These are phyloP conservation scores for Ampelocalamus luodianensis DNA, from an alignment of 176 grass and related monocot species.

Conservation along the genomic window DNA sequence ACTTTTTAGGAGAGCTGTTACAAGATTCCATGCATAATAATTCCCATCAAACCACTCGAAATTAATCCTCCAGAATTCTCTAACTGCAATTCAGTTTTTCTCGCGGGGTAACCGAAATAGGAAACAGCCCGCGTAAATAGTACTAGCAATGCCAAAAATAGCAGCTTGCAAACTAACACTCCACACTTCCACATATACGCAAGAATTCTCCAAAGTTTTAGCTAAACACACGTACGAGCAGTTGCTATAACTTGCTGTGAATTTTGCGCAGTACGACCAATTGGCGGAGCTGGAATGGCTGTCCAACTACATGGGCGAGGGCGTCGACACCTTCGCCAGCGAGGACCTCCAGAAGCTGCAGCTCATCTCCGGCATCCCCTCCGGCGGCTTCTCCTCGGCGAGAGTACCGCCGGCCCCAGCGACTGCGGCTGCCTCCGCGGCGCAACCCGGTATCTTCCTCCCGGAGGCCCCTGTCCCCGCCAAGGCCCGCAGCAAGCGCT, in stretches of 20 bases:
- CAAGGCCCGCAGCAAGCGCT: conserved; percentile 77
- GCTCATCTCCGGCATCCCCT: conserved; percentile 69
- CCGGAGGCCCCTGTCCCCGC: conserved; percentile 55
- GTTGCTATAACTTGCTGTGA: conserved; percentile 32
- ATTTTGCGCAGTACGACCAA: conserved; percentile 81
- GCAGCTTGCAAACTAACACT: conserved; percentile 8
- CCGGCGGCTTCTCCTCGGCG: conserved; percentile 26
- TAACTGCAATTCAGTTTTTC: conserved; percentile 3
- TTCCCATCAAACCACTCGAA: conserved; percentile 24
- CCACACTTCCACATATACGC: neutral
- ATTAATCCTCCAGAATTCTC: conserved; percentile 7
- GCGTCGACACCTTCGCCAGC: conserved; percentile 61
- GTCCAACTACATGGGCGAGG: conserved; percentile 80
- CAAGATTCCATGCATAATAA: conserved; percentile 2
- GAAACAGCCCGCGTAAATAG: neutral
- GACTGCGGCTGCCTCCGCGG: neutral
- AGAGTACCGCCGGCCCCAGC: neutral
- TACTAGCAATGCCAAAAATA: conserved; percentile 18
- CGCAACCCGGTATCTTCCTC: conserved; percentile 42
- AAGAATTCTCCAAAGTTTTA: conserved; percentile 17
- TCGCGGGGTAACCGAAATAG: neutral
- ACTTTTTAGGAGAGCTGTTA: neutral
- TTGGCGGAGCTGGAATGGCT: conserved; percentile 93
- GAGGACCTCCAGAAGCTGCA: conserved; percentile 92
- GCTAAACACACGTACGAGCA: neutral